These are phyloP conservation scores for Coemansia sp. DNA, from an alignment of 192 early-diverging fungal species.

Conservation along the genomic window DNA sequence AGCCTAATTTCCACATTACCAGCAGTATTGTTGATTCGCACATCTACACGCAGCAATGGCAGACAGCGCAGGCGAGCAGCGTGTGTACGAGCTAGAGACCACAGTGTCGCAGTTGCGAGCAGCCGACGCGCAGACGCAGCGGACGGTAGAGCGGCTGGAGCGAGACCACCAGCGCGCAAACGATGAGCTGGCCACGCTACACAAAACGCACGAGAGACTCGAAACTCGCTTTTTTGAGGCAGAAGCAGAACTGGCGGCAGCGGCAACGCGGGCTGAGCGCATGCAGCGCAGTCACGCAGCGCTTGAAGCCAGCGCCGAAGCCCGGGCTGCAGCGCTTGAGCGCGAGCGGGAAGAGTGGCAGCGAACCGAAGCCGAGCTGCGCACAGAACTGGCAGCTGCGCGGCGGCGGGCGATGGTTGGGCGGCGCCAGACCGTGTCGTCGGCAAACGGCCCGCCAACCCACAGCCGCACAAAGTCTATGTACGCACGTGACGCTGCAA, in stretches of 20 bases:
- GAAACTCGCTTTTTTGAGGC: slow-evolving; percentile 41
- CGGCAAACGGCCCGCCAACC: slow-evolving; percentile 3
- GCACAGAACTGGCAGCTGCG: slow-evolving; percentile 36
- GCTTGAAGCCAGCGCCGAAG: slow-evolving; percentile 17
- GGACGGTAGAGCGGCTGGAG: slow-evolving; percentile 27
- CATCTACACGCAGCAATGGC: slow-evolving; percentile 2
- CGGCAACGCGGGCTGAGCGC: slow-evolving; percentile 25
- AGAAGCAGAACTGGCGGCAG: slow-evolving; percentile 28
- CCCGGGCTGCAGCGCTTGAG: slow-evolving; percentile 25
- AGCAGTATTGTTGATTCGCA: no score
- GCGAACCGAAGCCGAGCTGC: slow-evolving; percentile 35
- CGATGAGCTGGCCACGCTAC: slow-evolving; percentile 43
- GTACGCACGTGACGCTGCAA: slow-evolving; percentile 28
- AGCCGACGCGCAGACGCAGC: slow-evolving; percentile 21
- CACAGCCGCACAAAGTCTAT: slow-evolving; percentile 17
- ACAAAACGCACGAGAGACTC: slow-evolving; percentile 42
- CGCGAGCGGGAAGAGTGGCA: slow-evolving; percentile 47
- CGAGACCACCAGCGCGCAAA: slow-evolving; percentile 26
- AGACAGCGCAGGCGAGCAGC: slow-evolving; percentile 9
- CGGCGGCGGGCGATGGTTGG: slow-evolving; percentile 37
- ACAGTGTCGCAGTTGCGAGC: slow-evolving; percentile 36
- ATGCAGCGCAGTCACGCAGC: slow-evolving; percentile 26
- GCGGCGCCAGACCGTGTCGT: slow-evolving; percentile 51
- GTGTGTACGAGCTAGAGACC: slow-evolving; percentile 48
- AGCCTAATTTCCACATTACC: no score